Base-by-base conservation (phyloP, 1,284 basidiomycete species). In the Cutaneotrichosporon daszewskae region DNA sequence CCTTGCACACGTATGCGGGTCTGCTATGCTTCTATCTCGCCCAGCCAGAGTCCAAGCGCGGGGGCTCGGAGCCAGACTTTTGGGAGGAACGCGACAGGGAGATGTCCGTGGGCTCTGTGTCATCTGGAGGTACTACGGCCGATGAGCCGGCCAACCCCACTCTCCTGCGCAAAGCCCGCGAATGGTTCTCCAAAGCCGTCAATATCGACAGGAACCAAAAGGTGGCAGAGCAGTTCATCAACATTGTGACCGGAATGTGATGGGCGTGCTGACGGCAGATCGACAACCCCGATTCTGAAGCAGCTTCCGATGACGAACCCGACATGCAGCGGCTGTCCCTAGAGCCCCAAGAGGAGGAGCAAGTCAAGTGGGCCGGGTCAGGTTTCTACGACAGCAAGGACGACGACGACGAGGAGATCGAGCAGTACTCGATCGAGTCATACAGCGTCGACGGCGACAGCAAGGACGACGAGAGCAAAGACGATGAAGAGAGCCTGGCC, bases 1-100 rank as follows among this genome's bases (percentile, higher is more conserved):
- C 80, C 3, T 73, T 92, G 27, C 86, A 91, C 59, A 74, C 81
- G 8, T 90, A 91, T 54, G 87, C 87, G 3, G 89, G 86, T 3
- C 68, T 91, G 48, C 69, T 87, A 10, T 78, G 75, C 28, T 73
- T 89, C 49, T 76, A 65, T 40, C 60, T 74, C 18, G 71, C 73
- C 6, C 71, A 73, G 46, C 64, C 71, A 1, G 33, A 28, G 14
- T 37, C 54, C 1, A 17, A 17, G 26, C 35, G 45, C 8, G 41
- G 32, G n/a, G 37, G 32, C 13, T 37, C 25, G 17, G n/a, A n/a
- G n/a, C n/a, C n/a, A n/a, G n/a, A n/a, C n/a, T n/a, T n/a, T n/a
- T 4, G 31, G 17, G 26, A 22, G 16, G 20, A 20, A 28, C 25
- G 32, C 12, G 19, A 24, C 18, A 4, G 26, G 12, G 26, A 14